These are phyloP conservation scores for Fusarium penzigii DNA, from an alignment of 2,329 filamentous ascomycete species.

Conservation along the genomic window DNA sequence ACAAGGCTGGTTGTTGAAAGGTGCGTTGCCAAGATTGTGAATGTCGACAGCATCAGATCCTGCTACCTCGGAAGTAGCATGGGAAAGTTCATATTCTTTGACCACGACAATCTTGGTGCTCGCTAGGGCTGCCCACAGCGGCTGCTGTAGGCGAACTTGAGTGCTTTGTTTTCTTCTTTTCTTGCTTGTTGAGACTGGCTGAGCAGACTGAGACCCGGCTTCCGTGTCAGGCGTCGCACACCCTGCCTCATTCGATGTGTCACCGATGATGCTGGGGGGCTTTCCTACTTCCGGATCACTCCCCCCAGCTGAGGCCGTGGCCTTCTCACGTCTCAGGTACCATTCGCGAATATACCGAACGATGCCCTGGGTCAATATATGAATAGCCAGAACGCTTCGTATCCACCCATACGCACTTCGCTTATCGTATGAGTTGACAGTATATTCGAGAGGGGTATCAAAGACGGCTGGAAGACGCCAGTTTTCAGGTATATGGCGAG, in stretches of 20 bases:
- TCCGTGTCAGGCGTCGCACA: conserved; percentile 58
- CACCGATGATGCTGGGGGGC: conserved; percentile 36
- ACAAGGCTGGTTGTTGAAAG: conserved; percentile 68
- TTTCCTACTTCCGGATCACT: conserved; percentile 67
- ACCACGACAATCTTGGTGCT: conserved; percentile 97
- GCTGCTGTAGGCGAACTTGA: conserved; percentile 86
- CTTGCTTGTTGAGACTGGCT: conserved; percentile 63
- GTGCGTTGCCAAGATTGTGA: conserved; percentile 74
- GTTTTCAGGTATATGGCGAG: conserved; percentile 47
- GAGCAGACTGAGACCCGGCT: conserved; percentile 34
- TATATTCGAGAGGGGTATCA: conserved; percentile 48
- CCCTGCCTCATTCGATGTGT: conserved; percentile 36
- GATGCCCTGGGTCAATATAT: conserved; percentile 73
- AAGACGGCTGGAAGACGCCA: conserved; percentile 47
- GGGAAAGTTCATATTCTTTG: conserved; percentile 85
- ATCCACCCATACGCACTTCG: conserved; percentile 65
- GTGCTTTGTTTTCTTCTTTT: conserved; percentile 90
- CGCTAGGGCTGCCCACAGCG: conserved; percentile 89
- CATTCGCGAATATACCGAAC: conserved; percentile 70
- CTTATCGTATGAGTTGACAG: conserved; percentile 51
- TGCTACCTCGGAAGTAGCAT: conserved; percentile 70
- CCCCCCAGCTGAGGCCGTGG: conserved; percentile 49
- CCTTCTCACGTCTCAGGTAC: conserved; percentile 63
- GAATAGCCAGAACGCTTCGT: conserved; percentile 69
- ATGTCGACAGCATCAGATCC: conserved; percentile 75